These are phyloP conservation scores for Entomortierella beljakovae DNA, from an alignment of 192 early-diverging fungal species.

Conservation along the genomic window DNA sequence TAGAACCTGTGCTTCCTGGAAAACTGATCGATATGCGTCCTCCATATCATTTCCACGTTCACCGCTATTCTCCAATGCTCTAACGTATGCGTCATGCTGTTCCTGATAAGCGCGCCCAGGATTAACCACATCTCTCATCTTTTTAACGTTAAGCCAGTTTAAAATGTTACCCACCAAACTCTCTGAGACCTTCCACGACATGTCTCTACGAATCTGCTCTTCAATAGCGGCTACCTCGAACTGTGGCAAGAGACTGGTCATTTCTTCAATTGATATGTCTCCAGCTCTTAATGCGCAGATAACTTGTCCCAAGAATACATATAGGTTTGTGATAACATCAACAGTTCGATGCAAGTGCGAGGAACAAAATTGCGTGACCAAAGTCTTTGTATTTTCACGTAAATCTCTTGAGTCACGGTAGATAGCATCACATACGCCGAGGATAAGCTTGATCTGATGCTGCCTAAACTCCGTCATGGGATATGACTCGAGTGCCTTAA, in stretches of 20 bases:
- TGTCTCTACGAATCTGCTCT: slow-evolving; percentile 54
- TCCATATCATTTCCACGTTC: not conserved
- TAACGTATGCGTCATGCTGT: slow-evolving; percentile 37
- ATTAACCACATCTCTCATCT: slow-evolving; percentile 22
- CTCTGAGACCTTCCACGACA: slow-evolving; percentile 25
- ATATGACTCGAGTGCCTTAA: slow-evolving; percentile 43
- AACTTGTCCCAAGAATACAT: slow-evolving; percentile 55
- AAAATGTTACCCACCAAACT: slow-evolving; percentile 30
- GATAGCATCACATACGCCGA: slow-evolving; percentile 59
- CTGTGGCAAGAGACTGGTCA: slow-evolving; percentile 17
- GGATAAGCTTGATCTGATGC: slow-evolving; percentile 51
- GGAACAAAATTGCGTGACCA: slow-evolving; percentile 41
- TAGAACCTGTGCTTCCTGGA: not conserved
- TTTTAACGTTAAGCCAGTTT: slow-evolving; percentile 37
- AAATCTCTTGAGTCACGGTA: slow-evolving; percentile 41
- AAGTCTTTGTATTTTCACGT: slow-evolving; percentile 45
- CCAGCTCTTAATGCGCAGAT: slow-evolving; percentile 54
- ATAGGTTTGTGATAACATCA: slow-evolving; percentile 55
- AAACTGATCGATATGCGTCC: slow-evolving; percentile 14
- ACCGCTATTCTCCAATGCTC: not conserved
- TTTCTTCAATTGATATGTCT: slow-evolving; percentile 31
- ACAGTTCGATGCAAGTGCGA: slow-evolving; percentile 50
- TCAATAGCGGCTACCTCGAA: slow-evolving; percentile 47
- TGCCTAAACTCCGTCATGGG: slow-evolving; percentile 52
- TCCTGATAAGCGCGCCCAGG: slow-evolving; percentile 23